Evolutionary conservation across 106 monocot species (phyloP).

Genomic region (Ottelia alismoides): DNA sequence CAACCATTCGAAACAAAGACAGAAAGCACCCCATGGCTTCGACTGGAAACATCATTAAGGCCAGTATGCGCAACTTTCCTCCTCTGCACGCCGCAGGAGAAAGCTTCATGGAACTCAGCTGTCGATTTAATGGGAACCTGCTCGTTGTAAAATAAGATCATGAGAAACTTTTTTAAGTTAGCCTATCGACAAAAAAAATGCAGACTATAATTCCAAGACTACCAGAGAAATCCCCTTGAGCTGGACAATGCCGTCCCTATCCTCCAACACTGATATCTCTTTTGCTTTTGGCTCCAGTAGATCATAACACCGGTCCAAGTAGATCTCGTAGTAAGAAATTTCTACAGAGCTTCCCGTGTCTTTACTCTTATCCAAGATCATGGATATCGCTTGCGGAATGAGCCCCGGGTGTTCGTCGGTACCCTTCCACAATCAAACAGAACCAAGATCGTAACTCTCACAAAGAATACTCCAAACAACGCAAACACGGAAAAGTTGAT

Average conservation of each 20-base stretch:
- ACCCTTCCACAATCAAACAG: slow-evolving; percentile 32
- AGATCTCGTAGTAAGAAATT: slow-evolving; percentile 81
- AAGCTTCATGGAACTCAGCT: slow-evolving; percentile 49
- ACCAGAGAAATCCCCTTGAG: slow-evolving; percentile 87
- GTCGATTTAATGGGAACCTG: slow-evolving; percentile 61
- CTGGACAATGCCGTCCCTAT: slow-evolving; percentile 56
- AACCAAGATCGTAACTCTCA: not conserved
- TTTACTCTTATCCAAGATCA: slow-evolving; percentile 27
- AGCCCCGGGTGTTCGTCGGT: slow-evolving; percentile 52
- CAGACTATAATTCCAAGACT: no score
- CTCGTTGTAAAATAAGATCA: no score
- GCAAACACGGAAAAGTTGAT: not conserved
- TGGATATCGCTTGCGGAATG: slow-evolving; percentile 52
- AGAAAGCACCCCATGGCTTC: slow-evolving; percentile 79
- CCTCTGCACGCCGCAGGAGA: slow-evolving; percentile 53
- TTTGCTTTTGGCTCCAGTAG: slow-evolving; percentile 82
- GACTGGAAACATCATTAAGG: slow-evolving; percentile 81
- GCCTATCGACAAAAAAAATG: no score
- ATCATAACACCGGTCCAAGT: slow-evolving; percentile 87
- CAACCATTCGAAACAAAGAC: slow-evolving; percentile 28
- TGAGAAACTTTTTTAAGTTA: no score
- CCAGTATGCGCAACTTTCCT: slow-evolving; percentile 86
- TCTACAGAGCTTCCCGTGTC: slow-evolving; percentile 26
- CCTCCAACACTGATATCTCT: slow-evolving; percentile 77
- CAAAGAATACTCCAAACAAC: not conserved